phyloP scores from a whole-genome alignment of 2,329 filamentous ascomycete species.

The Hymenoscyphus albidus region DNA sequence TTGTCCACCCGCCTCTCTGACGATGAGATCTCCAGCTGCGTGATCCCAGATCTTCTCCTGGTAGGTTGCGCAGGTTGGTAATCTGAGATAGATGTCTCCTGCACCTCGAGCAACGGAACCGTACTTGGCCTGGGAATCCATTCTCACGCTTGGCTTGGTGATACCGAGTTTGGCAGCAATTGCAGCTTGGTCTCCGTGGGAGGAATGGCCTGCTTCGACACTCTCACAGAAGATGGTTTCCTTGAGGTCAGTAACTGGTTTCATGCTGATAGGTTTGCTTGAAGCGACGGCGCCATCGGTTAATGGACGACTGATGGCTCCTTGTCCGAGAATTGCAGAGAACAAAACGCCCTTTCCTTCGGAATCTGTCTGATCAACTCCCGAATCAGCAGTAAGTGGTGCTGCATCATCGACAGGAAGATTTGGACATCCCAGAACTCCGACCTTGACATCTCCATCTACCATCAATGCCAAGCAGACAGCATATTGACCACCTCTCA shows the following conservation, averaged over 20 bases:
- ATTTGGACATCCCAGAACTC: constrained; percentile 93
- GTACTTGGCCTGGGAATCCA: constrained; percentile 99
- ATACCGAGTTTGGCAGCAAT: constrained; percentile 86
- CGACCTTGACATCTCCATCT: constrained; percentile 89
- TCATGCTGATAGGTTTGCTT: constrained; percentile 72
- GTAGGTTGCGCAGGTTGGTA: constrained; percentile 83
- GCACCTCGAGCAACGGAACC: constrained; percentile 90
- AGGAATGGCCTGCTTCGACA: constrained; percentile 88
- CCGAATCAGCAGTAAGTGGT: constrained; percentile 66
- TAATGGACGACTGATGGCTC: constrained; percentile 76
- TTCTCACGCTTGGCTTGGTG: constrained; percentile 81
- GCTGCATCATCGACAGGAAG: constrained; percentile 80
- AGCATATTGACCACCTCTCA: constrained; percentile 94
- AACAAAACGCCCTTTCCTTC: constrained; percentile 83
- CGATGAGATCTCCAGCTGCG: constrained; percentile 89
- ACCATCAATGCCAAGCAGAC: constrained; percentile 90
- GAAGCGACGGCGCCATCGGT: constrained; percentile 50
- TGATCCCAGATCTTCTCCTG: constrained; percentile 99
- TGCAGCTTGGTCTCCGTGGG: constrained; percentile 79
- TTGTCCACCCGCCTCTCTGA: constrained; percentile 86
- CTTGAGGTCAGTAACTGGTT: constrained; percentile 65
- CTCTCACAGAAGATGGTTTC: constrained; percentile 94
- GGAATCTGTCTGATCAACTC: constrained; percentile 68
- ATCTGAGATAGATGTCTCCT: constrained; percentile 87
- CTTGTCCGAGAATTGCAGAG: constrained; percentile 73